Evolutionary conservation across 192 early-diverging fungal genomes (phyloP).

Genomic region (Linnemannia zychae): DNA sequence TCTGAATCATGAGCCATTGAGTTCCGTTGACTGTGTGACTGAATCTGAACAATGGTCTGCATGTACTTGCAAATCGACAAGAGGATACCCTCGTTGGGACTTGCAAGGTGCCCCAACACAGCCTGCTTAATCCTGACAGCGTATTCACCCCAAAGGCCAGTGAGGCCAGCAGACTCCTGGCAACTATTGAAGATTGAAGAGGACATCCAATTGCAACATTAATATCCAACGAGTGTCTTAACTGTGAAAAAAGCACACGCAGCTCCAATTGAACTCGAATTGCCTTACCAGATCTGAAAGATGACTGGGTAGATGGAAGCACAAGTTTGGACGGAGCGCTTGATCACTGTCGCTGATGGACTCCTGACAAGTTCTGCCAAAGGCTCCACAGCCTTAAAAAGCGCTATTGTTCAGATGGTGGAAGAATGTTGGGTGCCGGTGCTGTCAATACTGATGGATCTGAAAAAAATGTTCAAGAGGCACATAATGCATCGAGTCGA

Average conservation of each 20-base stretch:
- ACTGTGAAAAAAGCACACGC: neutral
- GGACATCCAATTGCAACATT: neutral
- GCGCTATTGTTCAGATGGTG: constrained; percentile 1
- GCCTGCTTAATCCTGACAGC: constrained; percentile 40
- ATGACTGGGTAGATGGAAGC: constrained; percentile 40
- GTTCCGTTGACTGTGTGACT: constrained; percentile 45
- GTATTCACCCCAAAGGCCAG: constrained; percentile 43
- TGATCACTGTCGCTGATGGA: constrained; percentile 17
- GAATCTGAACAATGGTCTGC: constrained; percentile 43
- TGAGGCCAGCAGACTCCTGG: constrained; percentile 20
- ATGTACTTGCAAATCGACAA: constrained; percentile 41
- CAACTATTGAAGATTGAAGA: constrained; percentile 13
- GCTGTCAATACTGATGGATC: neutral
- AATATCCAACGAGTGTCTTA: neutral
- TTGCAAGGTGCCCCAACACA: constrained; percentile 22
- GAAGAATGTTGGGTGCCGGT: neutral
- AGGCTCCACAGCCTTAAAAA: constrained; percentile 21
- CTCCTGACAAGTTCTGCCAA: constrained; percentile 21
- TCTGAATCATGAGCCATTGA: constrained; percentile 22
- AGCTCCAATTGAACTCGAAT: neutral
- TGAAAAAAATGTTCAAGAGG: too few species aligned
- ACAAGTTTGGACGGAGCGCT: constrained; percentile 38
- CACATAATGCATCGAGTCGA: neutral
- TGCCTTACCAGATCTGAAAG: constrained; percentile 39
- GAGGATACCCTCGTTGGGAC: constrained; percentile 23